These are phyloP conservation scores for Ascochyta clinopodiicola DNA, from an alignment of 2,329 filamentous ascomycete genomes.

Conservation along the genomic window DNA sequence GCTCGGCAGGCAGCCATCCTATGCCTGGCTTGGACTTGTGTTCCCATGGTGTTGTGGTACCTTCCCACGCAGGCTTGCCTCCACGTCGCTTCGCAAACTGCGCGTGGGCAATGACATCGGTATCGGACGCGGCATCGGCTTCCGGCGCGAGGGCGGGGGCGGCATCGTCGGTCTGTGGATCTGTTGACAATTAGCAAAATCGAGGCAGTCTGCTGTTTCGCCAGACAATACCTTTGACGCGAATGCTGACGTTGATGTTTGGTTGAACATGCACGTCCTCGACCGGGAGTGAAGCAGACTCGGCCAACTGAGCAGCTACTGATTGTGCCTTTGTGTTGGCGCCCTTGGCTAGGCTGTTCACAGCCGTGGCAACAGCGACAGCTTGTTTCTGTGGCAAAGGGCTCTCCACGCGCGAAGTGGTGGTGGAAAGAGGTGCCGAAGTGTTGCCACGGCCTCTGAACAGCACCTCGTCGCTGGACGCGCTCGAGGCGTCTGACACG, in stretches of 20 bases:
- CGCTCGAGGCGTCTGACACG: slow-evolving; percentile 28
- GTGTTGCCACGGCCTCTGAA: slow-evolving; percentile 41
- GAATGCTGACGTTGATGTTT: slow-evolving; percentile 17
- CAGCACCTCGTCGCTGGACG: slow-evolving; percentile 66
- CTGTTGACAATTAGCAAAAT: background rate
- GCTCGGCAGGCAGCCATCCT: slow-evolving; percentile 40
- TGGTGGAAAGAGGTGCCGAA: slow-evolving; percentile 9
- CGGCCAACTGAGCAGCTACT: slow-evolving; percentile 4
- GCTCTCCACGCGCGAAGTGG: slow-evolving; percentile 8
- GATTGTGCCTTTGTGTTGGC: slow-evolving; percentile 1
- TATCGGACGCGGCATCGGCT: slow-evolving; percentile 28
- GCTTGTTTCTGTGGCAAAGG: slow-evolving; percentile 6
- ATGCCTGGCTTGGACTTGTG: slow-evolving; percentile 46
- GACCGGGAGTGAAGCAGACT: slow-evolving; percentile 3
- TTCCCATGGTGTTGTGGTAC: slow-evolving; percentile 38
- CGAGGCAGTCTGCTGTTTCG: no score
- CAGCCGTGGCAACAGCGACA: background rate
- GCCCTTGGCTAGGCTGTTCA: background rate
- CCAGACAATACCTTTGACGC: slow-evolving; percentile 13
- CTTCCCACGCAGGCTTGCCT: slow-evolving; percentile 40
- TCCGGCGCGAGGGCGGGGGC: background rate
- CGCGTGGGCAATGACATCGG: slow-evolving; percentile 29
- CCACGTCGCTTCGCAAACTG: slow-evolving; percentile 35
- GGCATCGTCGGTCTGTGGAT: background rate
- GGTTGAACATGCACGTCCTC: slow-evolving; percentile 9